These are phyloP conservation scores for Colletotrichum lupini DNA, from an alignment of 2,329 filamentous ascomycete species.

Conservation along the genomic window DNA sequence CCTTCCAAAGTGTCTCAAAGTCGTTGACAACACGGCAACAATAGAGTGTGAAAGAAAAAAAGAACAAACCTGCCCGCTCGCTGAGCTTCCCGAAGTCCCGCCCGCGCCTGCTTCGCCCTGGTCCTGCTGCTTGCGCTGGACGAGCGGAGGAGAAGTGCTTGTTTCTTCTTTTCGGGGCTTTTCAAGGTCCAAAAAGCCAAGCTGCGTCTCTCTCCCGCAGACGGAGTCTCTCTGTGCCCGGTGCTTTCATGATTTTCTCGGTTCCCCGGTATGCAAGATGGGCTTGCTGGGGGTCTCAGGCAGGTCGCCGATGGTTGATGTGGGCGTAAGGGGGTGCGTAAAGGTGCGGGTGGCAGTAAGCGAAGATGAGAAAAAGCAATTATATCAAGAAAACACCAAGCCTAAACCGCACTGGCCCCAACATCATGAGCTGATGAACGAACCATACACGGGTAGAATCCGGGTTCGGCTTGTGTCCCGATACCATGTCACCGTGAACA, in stretches of 20 bases:
- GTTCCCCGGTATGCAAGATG: slow-evolving; percentile 13
- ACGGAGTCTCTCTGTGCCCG: not conserved
- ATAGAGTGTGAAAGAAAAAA: not conserved
- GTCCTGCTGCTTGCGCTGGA: not conserved
- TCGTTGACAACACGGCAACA: not conserved
- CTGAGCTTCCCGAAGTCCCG: not conserved
- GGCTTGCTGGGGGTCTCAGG: not conserved
- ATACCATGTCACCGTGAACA: not conserved
- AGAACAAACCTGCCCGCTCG: not conserved
- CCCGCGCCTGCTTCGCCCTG: not conserved
- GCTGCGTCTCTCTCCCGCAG: not conserved
- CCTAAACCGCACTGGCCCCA: slow-evolving; percentile 12
- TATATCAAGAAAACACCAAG: slow-evolving; percentile 4
- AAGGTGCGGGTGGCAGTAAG: not conserved
- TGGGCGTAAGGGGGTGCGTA: not conserved
- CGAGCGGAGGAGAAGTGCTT: not conserved
- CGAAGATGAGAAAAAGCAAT: slow-evolving; percentile 24
- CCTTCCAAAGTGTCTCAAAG: slow-evolving; percentile 14
- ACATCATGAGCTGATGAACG: slow-evolving; percentile 23
- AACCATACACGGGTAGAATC: slow-evolving; percentile 15
- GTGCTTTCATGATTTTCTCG: slow-evolving; percentile 9
- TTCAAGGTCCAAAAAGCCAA: not conserved
- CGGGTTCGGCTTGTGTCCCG: slow-evolving; percentile 6
- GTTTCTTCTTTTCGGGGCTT: slow-evolving; percentile 25
- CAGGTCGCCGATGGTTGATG: not conserved